Evolutionary conservation across 805 yeast genomes (phyloP), one percentile per base, ranked within the genome.

Genomic region (Candida oleophila): DNA sequence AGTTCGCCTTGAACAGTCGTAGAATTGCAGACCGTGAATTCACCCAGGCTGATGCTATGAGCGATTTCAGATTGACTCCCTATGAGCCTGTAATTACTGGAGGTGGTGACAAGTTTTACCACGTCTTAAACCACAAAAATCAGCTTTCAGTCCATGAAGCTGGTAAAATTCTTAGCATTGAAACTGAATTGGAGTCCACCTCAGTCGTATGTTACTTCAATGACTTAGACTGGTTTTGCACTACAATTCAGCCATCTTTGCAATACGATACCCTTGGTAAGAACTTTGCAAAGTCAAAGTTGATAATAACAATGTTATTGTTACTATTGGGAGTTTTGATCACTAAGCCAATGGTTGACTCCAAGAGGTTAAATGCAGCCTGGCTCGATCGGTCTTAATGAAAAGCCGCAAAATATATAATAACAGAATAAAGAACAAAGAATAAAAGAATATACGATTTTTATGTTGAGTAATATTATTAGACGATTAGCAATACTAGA

Each of bases 121-220:
- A 63, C 44, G 56, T 64, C 1, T 55, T 72, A 39, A 72, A 69
- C 50, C 76, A 71, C 49, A 68, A 69, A 48, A 61, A 62, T 47
- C 60, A 62, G 48, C 55, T 72, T n/a, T 47, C 51, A 12, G 46
- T 54, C 3, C 46, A 47, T n/a, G 50, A 44, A 20, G 49, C 49
- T 2, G 49, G 62, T 16, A 45, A 44, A 35, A 57, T 72, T 3
- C 55, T 72, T 44, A 54, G 63, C n/a, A 56, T 52, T 45, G 67
- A 68, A 2, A 87, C 97, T 0, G 75, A 79, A 35, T 69, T 90
- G 43, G 98, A 92, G 65, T 87, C 96, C 1, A 90, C 97, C 0
- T 74, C 85, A 2, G 73, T 88, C 16, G 78, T 87, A 0, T 83
- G 94, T 50, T 72, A 77, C 33, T 66, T 81, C 39, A 88, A 85